These are phyloP conservation scores for Tetragonia tetragonoides DNA, from an alignment of 148 eudicot species.

Conservation along the genomic window DNA sequence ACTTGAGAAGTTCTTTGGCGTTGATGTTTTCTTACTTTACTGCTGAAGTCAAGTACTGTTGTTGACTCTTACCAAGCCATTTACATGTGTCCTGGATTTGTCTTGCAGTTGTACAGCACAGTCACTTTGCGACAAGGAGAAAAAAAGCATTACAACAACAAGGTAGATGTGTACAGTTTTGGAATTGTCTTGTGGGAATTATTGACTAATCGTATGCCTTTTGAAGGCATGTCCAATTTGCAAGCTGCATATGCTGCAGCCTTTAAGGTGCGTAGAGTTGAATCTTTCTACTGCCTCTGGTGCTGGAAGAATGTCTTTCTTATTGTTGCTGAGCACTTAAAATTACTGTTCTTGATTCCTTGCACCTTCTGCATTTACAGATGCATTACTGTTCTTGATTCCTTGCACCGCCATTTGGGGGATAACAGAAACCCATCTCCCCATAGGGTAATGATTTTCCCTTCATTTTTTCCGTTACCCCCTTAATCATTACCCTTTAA, in stretches of 20 bases:
- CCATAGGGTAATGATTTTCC: too few species aligned
- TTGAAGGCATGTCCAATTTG: conserved; percentile 93
- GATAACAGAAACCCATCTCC: too few species aligned
- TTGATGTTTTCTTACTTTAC: background rate
- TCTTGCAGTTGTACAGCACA: conserved; percentile 82
- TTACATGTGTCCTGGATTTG: background rate
- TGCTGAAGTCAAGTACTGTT: background rate
- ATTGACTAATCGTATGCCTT: conserved; percentile 86
- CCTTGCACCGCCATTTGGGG: too few species aligned
- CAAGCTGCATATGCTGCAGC: conserved; percentile 98
- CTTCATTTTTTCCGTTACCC: too few species aligned
- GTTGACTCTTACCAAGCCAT: background rate
- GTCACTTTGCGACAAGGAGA: conserved; percentile 95
- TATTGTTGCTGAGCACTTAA: background rate
- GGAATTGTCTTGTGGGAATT: conserved; percentile 95
- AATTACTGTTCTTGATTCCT: background rate
- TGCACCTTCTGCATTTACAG: background rate
- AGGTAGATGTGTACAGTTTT: conserved; percentile 95
- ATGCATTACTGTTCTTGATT: background rate
- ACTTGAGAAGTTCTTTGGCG: background rate
- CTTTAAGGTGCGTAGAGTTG: conserved; percentile 57
- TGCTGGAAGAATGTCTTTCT: background rate
- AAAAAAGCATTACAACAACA: conserved; percentile 97
- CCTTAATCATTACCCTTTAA: too few species aligned
- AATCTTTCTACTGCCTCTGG: conserved; percentile 6